Evolutionary conservation across 352 stramenopile species (phyloP), one percentile per base, ranked within the genome.

Genomic region (Globisporangium splendens): DNA sequence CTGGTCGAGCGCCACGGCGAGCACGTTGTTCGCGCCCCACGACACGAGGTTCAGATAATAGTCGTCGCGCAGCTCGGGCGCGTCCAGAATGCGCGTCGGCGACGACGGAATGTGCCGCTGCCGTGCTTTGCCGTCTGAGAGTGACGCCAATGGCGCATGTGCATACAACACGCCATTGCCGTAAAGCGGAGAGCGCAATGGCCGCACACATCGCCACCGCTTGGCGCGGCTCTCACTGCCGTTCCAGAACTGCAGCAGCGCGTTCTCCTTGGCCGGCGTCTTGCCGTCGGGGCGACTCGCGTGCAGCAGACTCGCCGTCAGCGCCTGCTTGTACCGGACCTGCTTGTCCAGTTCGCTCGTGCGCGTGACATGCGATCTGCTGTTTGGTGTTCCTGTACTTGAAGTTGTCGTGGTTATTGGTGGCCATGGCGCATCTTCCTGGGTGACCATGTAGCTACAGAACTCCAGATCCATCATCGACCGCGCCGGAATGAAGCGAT

Each of bases 1-100:
- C 53, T 97, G 83, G 28, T 80, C 76, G 8, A 99, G 77, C 18
- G 94, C 96, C 3, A 99, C 93, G 0, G 96, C 96, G 24, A 99
- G 68, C 46, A 98, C 62, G 72, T 98, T 98, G 65, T 88, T 96
- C 49, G 79, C 66, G 52, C 91, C 89, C 97, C 97, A 99, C 33
- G 89, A 94, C 15, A 99, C 75, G 17, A 99, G 72, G 68, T 99
- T 99, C 33, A 99, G 69, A 65, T 99, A 98, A 75, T 98, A 99
- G 67, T 99, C 96, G 71, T 99, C 95, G 12, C 96, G 80, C 22
- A 99, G 70, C 51, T 98, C 93, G 0, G 96, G 96, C 8, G 96
- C 96, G 74, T 99, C 96, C 13, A 99, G 68, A 61, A 98, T 97
- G n/a, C 91, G 77, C 13, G 62, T 70, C 3, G 76, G 66, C n/a